phyloP scores from a whole-genome alignment of 805 yeast genomes.

The Kazachstania bromeliacearum region DNA sequence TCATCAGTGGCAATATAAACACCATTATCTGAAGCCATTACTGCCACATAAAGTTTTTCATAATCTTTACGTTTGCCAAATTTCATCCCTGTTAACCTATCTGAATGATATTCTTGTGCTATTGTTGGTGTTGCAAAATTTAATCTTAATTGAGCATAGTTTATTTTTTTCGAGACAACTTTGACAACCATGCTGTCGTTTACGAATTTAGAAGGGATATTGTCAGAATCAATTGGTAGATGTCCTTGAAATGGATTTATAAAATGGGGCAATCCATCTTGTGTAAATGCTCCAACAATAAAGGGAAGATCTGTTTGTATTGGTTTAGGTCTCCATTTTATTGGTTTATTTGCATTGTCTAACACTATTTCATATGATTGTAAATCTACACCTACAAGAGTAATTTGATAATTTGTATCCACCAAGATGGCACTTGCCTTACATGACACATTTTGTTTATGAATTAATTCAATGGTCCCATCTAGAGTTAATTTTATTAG shows the following conservation, averaged over 20 bases:
- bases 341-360: too few relatives aligned
- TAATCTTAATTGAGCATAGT: too few relatives aligned
- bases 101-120: background rate
- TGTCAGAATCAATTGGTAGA: too few relatives aligned
- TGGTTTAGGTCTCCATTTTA: too few relatives aligned
- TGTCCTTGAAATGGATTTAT: background rate
- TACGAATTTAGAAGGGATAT: too few relatives aligned
- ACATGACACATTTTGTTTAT: background rate
- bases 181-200: too few relatives aligned
- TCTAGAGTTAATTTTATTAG: background rate
- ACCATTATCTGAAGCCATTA: background rate
- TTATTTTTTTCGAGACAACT: too few relatives aligned
- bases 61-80: constrained; percentile 1
- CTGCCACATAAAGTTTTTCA: background rate
- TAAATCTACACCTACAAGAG: too few relatives aligned
- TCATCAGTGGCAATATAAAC: background rate
- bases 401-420: background rate
- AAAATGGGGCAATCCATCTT: background rate
- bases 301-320: background rate
- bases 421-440: background rate
- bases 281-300: background rate
- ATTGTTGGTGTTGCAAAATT: background rate
- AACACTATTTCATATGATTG: too few relatives aligned
- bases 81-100: background rate
- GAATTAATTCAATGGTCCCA: background rate